Conservation (phyloP, 345 rosid species). For the Salix purpurea region DNA sequence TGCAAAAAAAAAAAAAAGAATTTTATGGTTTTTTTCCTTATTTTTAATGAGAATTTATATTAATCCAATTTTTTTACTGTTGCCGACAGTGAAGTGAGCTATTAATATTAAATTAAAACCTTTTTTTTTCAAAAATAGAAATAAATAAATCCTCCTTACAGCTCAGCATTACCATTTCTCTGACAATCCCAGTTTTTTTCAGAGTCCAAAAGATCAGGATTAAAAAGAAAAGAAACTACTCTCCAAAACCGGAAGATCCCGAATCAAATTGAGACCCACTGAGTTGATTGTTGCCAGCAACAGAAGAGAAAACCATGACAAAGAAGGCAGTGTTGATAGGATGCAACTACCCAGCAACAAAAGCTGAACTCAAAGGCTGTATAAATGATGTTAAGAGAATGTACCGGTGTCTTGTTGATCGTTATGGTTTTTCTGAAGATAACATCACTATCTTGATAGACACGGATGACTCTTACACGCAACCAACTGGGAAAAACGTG, state of each 20-base stretch:
- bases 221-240: not conserved
- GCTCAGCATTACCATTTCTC: too few relatives aligned
- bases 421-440: constrained; percentile 60
- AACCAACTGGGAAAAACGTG: constrained; percentile 82
- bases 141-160: too few relatives aligned
- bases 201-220: too few relatives aligned
- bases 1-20: too few relatives aligned
- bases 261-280: not conserved
- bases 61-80: too few relatives aligned
- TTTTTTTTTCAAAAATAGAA: too few relatives aligned
- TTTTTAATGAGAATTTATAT: too few relatives aligned
- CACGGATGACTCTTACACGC: constrained; percentile 50
- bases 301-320: constrained; percentile 33
- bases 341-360: constrained; percentile 73
- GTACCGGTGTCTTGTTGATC: constrained; percentile 54
- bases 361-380: constrained; percentile 88
- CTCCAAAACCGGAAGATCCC: not conserved
- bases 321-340: constrained; percentile 83
- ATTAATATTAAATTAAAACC: too few relatives aligned
- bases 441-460: constrained; percentile 68
- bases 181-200: too few relatives aligned
- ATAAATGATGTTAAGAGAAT: constrained; percentile 74
- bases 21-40: too few relatives aligned
- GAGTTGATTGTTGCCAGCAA: not conserved
- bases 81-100: too few relatives aligned